Evolutionary conservation across 495 filamentous ascomycete species (phyloP).

Genomic region (Xylaria venustula): DNA sequence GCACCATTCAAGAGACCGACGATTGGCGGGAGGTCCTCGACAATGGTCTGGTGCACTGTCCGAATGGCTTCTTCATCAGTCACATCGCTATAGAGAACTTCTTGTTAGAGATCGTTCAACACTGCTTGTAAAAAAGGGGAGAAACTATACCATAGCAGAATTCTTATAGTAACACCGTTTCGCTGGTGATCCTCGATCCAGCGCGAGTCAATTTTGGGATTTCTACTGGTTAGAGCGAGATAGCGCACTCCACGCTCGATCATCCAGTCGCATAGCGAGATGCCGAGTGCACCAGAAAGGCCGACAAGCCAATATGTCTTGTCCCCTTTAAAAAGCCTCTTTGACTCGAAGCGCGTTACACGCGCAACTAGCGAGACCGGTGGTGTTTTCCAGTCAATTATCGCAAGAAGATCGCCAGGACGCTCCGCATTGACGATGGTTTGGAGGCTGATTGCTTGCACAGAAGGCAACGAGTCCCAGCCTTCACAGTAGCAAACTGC

Average conservation of each 20-base stretch:
- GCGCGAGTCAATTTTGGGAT: constrained; percentile 41
- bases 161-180: constrained; percentile 17
- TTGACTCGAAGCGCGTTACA: background rate
- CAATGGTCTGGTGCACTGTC: constrained; percentile 13
- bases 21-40: constrained; percentile 37
- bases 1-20: constrained; percentile 46
- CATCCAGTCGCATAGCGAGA: constrained; percentile 56
- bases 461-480: background rate
- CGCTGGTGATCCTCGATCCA: constrained; percentile 39
- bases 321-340: constrained; percentile 21
- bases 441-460: background rate
- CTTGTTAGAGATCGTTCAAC: background rate
- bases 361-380: background rate
- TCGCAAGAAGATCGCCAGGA: background rate
- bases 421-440: background rate
- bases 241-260: constrained; percentile 44
- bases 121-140: background rate
- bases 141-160: background rate
- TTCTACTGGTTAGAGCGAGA: constrained; percentile 52
- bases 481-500: background rate
- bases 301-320: constrained; percentile 56
- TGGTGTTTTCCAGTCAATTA: background rate
- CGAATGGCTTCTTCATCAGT: constrained; percentile 15
- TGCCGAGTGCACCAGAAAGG: constrained; percentile 47
- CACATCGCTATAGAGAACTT: constrained; percentile 19